A percentile compares a stretch with the other conserved stretches of the same genome.
phyloP scores from a whole-genome alignment of 495 filamentous ascomycete genomes.

The Cladorrhinum samala region DNA sequence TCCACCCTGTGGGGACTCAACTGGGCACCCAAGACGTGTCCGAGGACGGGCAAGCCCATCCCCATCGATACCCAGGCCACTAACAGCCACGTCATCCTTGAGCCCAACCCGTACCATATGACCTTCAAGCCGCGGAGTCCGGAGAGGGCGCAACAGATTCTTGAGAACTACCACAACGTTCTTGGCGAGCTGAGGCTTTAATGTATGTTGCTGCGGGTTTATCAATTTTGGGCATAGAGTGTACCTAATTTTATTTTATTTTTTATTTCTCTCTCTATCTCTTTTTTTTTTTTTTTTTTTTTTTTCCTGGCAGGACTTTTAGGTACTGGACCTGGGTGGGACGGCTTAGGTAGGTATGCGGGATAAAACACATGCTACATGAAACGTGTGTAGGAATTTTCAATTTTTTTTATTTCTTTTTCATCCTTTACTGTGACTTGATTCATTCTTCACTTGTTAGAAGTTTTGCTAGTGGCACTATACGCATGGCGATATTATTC shows the following conservation, averaged over 20 bases:
- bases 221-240: neutral
- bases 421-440: no score
- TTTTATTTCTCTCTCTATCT: neutral
- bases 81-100: slow-evolving; percentile 44
- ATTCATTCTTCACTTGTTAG: no score
- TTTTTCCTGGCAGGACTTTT: neutral
- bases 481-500: no score
- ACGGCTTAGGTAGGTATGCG: no score
- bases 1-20: slow-evolving; percentile 47
- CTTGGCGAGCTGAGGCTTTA: slow-evolving; percentile 26
- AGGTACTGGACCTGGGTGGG: no score
- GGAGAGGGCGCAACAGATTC: slow-evolving; percentile 27
- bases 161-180: slow-evolving; percentile 31
- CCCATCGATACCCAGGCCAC: slow-evolving; percentile 46
- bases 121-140: slow-evolving; percentile 32
- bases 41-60: slow-evolving; percentile 34
- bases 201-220: neutral
- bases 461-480: no score
- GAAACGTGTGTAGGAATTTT: no score
- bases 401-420: no score
- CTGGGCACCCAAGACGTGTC: slow-evolving; percentile 32
- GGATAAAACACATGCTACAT: no score
- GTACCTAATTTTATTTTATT: slow-evolving; percentile 2
- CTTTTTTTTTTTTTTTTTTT: neutral
- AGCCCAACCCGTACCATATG: slow-evolving; percentile 38